Conservation (phyloP, 139 green algal genomes). For the Chlorella sp. region DNA sequence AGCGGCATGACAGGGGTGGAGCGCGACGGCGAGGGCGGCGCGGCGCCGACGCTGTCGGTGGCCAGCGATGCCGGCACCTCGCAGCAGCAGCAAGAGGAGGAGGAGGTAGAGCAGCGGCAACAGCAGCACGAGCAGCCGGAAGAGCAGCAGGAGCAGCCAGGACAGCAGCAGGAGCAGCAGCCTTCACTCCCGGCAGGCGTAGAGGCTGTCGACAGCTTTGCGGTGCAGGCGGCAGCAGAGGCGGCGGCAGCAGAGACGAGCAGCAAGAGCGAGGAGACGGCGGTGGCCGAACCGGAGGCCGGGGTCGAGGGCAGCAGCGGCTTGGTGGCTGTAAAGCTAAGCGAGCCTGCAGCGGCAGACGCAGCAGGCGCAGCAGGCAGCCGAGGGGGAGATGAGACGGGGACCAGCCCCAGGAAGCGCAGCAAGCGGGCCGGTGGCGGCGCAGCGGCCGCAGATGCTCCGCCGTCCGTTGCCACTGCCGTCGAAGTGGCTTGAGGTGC, state of each 20-base stretch:
- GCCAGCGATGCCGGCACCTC: slow-evolving; percentile 14
- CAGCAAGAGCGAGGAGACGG: slow-evolving; percentile 20
- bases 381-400: not conserved
- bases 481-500: too few species aligned
- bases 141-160: not conserved
- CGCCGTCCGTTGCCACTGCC: too few species aligned
- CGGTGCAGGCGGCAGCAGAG: not conserved
- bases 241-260: slow-evolving; percentile 3
- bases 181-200: too few species aligned
- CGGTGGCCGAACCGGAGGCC: not conserved
- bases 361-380: too few species aligned
- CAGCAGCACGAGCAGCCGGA: not conserved
- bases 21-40: not conserved
- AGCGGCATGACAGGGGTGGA: slow-evolving; percentile 52
- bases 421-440: not conserved
- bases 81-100: not conserved
- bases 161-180: not conserved
- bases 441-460: too few species aligned
- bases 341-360: too few species aligned
- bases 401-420: slow-evolving; percentile 13
- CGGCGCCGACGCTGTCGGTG: not conserved
- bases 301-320: not conserved
- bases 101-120: not conserved
- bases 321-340: not conserved
- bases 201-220: too few species aligned